Base-by-base conservation (phyloP, 345 rosid genomes). In the Eutrema yunnanense region DNA sequence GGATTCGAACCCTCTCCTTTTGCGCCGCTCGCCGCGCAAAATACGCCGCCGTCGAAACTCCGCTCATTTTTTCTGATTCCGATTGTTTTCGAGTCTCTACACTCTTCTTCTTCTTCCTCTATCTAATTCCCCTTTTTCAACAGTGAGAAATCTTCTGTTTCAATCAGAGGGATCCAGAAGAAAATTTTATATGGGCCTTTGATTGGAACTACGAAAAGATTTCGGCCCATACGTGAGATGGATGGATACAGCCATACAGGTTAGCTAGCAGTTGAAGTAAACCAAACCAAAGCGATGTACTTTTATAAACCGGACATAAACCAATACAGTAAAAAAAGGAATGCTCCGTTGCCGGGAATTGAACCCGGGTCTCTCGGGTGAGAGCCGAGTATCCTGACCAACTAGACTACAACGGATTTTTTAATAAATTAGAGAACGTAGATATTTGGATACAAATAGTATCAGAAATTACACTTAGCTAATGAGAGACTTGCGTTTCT, bases 1-100 rank as follows among this genome's bases (percentile, higher is more conserved):
- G 96, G 81, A 95, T 90, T 79, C 91, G 83, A 56, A 88, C 96
- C 76, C 89, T 85, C 85, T 92, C 93, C 83, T 82, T 90, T 82
- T 95, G 96, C 29, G 90, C 92, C 13, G 98, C 96, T 79, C 96
- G 76, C 81, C 99, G 86, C 11, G 86, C 88, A 16, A 90, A 22
- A 70, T 95, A 90, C 72, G 83, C 93, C 42, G 89, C 93, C 80
- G 87, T 27, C 33, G 87, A 61, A 44, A 71, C 73, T 73, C 86
- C 85, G 86, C 92, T 87, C 97, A 86, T 92, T 69, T 16, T 48
- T 64, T 57, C 64, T 47, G 74, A 14, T 70, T 71, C 67, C 52
- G 72, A 69, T 53, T 56, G 64, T 37, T 65, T 59, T 62, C 19
- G 64, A 43, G 27, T 70, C 69, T 55, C 77, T 72, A 61, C 38